phyloP scores from a whole-genome alignment of 495 filamentous ascomycete species.

The Lophium mytilinum region DNA sequence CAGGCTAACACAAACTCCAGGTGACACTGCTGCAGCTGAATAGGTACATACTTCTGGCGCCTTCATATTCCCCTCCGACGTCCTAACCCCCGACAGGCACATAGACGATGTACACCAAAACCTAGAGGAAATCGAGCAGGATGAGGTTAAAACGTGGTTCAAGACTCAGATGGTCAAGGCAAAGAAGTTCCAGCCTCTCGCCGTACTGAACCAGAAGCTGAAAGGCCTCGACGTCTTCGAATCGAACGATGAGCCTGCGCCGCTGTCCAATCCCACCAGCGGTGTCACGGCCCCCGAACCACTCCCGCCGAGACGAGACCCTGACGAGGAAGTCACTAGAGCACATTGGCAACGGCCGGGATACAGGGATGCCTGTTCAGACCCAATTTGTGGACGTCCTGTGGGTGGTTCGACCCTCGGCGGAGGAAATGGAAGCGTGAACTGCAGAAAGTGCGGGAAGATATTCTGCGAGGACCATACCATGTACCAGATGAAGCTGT shows the following conservation, averaged over 20 bases:
- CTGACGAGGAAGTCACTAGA: slow-evolving; percentile 80
- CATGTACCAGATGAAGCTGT: slow-evolving; percentile 99
- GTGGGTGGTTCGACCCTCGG: slow-evolving; percentile 48
- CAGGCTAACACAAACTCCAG: slow-evolving; percentile 35
- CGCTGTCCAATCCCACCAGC: slow-evolving; percentile 20
- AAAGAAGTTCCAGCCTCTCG: slow-evolving; percentile 89
- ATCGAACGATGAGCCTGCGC: slow-evolving; percentile 63
- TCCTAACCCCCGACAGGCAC: slow-evolving; percentile 50
- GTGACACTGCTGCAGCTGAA: slow-evolving; percentile 89
- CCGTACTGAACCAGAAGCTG: slow-evolving; percentile 86
- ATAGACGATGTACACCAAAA: slow-evolving; percentile 92
- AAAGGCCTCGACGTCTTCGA: slow-evolving; percentile 98
- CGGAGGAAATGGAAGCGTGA: slow-evolving; percentile 71
- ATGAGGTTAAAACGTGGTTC: slow-evolving; percentile 98
- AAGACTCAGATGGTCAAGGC: slow-evolving; percentile 92
- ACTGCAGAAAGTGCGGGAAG: slow-evolving; percentile 85
- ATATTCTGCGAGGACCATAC: slow-evolving; percentile 97
- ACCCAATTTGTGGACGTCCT: slow-evolving; percentile 64
- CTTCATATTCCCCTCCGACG: not conserved
- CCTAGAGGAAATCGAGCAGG: slow-evolving; percentile 85
- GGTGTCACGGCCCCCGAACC: slow-evolving; percentile 30
- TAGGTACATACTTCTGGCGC: slow-evolving; percentile 43
- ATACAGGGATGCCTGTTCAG: slow-evolving; percentile 71
- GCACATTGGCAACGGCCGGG: slow-evolving; percentile 78
- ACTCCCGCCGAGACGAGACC: slow-evolving; percentile 48